Evolutionary conservation across 2,329 filamentous ascomycete genomes (phyloP).

Genomic region (Pseudogymnoascus sp.): DNA sequence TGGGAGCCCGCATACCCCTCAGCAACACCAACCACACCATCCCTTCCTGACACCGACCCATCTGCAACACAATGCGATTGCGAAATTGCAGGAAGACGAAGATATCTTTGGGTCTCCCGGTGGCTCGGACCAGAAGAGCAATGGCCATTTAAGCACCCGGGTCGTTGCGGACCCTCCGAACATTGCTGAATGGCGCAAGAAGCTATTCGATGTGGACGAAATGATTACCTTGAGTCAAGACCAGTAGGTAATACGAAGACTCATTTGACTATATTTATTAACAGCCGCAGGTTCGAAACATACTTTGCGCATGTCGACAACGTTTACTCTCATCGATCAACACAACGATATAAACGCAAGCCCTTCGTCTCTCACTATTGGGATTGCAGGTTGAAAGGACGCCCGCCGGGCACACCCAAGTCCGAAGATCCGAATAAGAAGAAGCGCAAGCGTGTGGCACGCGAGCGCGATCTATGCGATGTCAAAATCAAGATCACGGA

Average conservation of each 20-base stretch:
- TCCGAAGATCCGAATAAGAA: constrained; percentile 74
- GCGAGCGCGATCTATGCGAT: constrained; percentile 71
- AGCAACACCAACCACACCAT: constrained; percentile 30
- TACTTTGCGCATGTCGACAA: constrained; percentile 82
- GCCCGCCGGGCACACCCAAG: constrained; percentile 70
- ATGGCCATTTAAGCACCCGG: constrained; percentile 45
- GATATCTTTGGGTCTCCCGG: constrained; percentile 30
- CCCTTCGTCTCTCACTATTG: constrained; percentile 79
- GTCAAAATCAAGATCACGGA: constrained; percentile 83
- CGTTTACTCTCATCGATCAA: constrained; percentile 75
- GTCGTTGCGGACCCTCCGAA: constrained; percentile 58
- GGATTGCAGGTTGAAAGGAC: constrained; percentile 74
- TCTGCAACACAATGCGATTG: constrained; percentile 27
- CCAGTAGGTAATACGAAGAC: constrained; percentile 43
- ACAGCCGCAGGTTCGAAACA: constrained; percentile 53
- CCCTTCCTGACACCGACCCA: constrained; percentile 36
- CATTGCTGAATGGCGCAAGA: constrained; percentile 60
- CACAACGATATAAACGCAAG: constrained; percentile 71
- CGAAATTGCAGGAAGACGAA: constrained; percentile 31
- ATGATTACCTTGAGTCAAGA: constrained; percentile 64
- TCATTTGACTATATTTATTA: constrained; percentile 11
- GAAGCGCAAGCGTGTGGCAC: constrained; percentile 67
- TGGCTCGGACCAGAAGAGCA: constrained; percentile 34
- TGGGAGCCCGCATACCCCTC: constrained; percentile 28
- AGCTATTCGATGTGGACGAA: constrained; percentile 66